Base-by-base conservation (phyloP, 257 asterid genomes). In the Echium plantagineum region DNA sequence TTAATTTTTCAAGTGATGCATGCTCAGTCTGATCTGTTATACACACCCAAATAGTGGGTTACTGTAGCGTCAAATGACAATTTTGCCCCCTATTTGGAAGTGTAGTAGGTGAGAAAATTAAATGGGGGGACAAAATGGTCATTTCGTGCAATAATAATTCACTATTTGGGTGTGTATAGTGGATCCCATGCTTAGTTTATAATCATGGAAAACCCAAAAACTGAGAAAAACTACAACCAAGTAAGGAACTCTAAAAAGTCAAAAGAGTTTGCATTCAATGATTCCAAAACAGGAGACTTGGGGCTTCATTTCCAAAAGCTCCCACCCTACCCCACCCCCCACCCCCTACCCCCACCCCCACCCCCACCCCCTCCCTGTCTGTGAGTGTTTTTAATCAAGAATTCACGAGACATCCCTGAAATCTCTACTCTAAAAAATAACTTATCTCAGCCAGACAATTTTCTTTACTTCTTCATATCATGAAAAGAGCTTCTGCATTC, bases 321-420 rank as follows among this genome's bases (percentile, higher is more conserved):
- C 53, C 35, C 60, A n/a, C n/a, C n/a, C 56, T 71, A 57, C 21
- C 71, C 60, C 18, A 57, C 64, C 55, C 54, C 46, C n/a, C 28
- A 10, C 26, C 21, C 48, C 57, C 30, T 3, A 1, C 26, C 26
- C 26, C 26, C 26, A n/a, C 26, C 26, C 26, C 26, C 26, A 24
- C 26, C 26, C 26, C 26, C 26, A 24, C 26, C 26, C 26, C 26
- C n/a, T n/a, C n/a, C n/a, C 3, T 24, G 26, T 24, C 1, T 55
- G 10, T 20, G 13, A 2, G 30, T 53, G n/a, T 7, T 63, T 62
- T 57, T 46, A 77, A 74, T 72, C 77, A 71, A 67, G 47, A 63
- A 67, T 70, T 77, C 80, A 77, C 83, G 80, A 63, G 83, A 71
- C 24, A 51, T 68, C 59, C 78, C 72, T 78, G 78, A 74, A 61